These are phyloP conservation scores for Scheffersomyces titani DNA, from an alignment of 1,139 yeast species.

Conservation along the genomic window DNA sequence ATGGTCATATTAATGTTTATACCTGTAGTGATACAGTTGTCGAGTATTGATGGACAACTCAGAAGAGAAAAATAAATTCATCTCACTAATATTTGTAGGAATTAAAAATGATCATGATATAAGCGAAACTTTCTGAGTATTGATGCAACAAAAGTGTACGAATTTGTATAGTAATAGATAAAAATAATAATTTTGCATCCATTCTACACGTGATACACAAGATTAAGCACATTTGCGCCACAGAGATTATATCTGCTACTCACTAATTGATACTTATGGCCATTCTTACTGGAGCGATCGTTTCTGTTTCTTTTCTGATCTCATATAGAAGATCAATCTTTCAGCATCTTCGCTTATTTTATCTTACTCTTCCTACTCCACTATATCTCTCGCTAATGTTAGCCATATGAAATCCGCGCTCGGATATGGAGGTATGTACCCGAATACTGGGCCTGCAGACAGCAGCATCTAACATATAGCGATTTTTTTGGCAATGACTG, in stretches of 20 bases:
- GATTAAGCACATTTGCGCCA: not conserved
- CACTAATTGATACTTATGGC: not conserved
- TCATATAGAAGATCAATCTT: not conserved
- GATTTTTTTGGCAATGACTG: not conserved
- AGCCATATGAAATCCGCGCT: not conserved
- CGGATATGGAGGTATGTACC: not conserved
- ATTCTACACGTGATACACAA: not conserved
- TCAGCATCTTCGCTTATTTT: not conserved
- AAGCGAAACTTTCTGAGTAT: not conserved
- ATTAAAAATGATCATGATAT: too few species aligned
- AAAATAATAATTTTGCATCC: not conserved
- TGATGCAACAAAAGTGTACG: too few species aligned
- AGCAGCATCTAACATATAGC: not conserved
- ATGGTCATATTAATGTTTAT: slow-evolving; percentile 70
- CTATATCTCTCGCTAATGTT: not conserved
- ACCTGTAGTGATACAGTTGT: slow-evolving; percentile 41
- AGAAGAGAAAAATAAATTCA: not conserved
- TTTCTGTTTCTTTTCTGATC: not conserved
- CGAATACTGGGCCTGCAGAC: not conserved
- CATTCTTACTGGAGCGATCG: not conserved
- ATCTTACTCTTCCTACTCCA: not conserved
- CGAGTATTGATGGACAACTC: slow-evolving; percentile 27
- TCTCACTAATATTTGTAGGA: not conserved
- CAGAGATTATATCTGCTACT: too few species aligned
- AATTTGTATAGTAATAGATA: too few species aligned